A percentile compares a stretch with the other conserved stretches of the same genome.
Evolutionary conservation across 352 stramenopile genomes (phyloP).

Genomic region (Globisporangium cederbergense): DNA sequence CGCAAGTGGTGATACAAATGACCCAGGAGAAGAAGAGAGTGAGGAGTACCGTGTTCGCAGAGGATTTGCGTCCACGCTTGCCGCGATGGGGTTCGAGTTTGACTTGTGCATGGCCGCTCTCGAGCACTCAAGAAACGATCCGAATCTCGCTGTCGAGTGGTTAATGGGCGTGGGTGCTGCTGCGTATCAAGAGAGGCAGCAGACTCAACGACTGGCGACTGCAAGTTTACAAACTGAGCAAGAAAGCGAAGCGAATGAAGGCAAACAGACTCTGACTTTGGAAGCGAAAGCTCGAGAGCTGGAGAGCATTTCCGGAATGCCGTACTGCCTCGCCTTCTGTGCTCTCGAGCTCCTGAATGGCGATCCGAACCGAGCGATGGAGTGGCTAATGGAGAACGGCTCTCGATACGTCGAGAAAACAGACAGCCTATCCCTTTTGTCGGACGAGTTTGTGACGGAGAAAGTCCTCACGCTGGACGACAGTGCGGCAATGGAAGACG

Average conservation of each 20-base stretch:
- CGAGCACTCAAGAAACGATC: conserved; percentile 78
- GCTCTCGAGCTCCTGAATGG: conserved; percentile 73
- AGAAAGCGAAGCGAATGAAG: conserved; percentile 13
- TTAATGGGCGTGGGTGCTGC: conserved; percentile 73
- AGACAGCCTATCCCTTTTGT: conserved; percentile 43
- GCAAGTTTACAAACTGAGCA: conserved; percentile 35
- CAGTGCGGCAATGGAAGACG: conserved; percentile 67
- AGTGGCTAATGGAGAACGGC: conserved; percentile 87
- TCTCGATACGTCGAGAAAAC: conserved; percentile 49
- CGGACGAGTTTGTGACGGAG: conserved; percentile 45
- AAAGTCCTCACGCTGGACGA: conserved; percentile 51
- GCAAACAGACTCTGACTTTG: conserved; percentile 26
- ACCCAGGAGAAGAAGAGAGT: conserved; percentile 70
- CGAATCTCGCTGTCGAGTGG: conserved; percentile 84
- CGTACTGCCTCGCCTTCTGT: conserved; percentile 50
- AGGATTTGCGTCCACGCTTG: conserved; percentile 77
- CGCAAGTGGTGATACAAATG: conserved; percentile 28
- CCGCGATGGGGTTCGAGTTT: conserved; percentile 88
- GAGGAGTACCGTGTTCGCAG: conserved; percentile 68
- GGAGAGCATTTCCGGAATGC: conserved; percentile 75
- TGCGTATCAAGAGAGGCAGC: conserved; percentile 71
- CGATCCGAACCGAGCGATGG: conserved; percentile 84
- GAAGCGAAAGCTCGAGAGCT: conserved; percentile 71
- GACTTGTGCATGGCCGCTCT: conserved; percentile 83
- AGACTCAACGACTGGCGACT: conserved; percentile 47